These are phyloP conservation scores for Dispira simplex DNA, from an alignment of 192 early-diverging fungal genomes.

Conservation along the genomic window DNA sequence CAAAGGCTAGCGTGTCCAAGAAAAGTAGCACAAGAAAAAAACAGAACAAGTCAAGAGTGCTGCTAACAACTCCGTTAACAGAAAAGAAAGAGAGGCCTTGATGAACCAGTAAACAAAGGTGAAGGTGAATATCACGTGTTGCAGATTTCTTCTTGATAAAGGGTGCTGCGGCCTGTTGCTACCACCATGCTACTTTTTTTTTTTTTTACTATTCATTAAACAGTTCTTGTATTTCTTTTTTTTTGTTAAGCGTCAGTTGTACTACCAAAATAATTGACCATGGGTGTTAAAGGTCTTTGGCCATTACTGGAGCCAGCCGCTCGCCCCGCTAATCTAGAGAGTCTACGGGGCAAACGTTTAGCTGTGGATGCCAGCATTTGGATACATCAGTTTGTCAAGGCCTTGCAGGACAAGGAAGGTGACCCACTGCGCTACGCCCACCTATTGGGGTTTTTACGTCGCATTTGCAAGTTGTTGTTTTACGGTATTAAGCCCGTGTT, in stretches of 20 bases:
- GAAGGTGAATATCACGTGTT: not conserved
- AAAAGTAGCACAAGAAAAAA: not conserved
- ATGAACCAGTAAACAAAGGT: not conserved
- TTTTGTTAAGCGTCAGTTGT: not conserved
- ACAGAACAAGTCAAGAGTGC: not conserved
- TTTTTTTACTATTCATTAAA: not conserved
- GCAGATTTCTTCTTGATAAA: not conserved
- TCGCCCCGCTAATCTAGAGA: slow-evolving; percentile 64
- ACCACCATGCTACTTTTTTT: not conserved
- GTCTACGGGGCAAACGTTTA: slow-evolving; percentile 52
- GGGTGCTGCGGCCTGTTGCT: not conserved
- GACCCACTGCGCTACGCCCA: slow-evolving; percentile 69
- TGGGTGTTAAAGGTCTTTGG: slow-evolving; percentile 97
- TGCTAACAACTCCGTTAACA: not conserved
- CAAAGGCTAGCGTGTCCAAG: no score
- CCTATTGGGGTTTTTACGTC: slow-evolving; percentile 81
- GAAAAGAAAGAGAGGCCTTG: not conserved
- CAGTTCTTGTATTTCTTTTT: not conserved
- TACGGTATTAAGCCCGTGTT: slow-evolving; percentile 85
- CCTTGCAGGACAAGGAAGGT: slow-evolving; percentile 83
- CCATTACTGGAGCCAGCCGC: slow-evolving; percentile 61
- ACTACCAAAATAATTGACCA: slow-evolving; percentile 15
- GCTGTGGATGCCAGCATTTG: slow-evolving; percentile 96
- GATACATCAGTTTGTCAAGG: slow-evolving; percentile 93
- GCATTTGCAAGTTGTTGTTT: slow-evolving; percentile 88